Conservation (phyloP, 2,329 filamentous ascomycete genomes). For the Fusarium oxysporum region DNA sequence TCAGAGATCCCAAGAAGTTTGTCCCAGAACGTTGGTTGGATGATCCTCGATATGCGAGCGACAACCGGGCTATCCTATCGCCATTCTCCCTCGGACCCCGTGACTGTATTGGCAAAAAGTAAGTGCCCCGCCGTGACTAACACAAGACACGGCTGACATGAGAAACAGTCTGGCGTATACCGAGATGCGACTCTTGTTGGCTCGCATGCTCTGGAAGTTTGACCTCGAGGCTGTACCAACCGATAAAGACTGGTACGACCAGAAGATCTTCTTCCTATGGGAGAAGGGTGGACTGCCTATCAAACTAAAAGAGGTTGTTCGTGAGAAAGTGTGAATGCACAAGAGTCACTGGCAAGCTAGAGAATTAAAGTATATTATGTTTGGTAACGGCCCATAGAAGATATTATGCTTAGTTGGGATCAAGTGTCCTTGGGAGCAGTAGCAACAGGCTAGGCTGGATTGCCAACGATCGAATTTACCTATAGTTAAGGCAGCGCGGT, state of each 20-base stretch:
- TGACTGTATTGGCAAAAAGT: constrained; percentile 21
- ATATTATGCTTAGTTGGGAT: accelerated
- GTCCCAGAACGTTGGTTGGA: constrained; percentile 8
- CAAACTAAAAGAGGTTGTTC: neutral
- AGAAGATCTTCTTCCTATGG: neutral
- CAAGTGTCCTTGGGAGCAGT: neutral
- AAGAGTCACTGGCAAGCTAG: neutral
- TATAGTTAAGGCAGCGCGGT: neutral
- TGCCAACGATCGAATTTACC: accelerated
- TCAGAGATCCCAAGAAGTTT: neutral
- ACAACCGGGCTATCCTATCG: neutral
- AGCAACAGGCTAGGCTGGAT: accelerated
- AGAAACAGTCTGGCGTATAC: neutral
- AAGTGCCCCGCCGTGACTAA: accelerated
- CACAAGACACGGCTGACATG: accelerated
- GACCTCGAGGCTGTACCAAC: neutral
- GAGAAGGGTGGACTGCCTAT: neutral
- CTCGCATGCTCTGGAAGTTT: constrained; percentile 16
- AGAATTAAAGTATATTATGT: accelerated
- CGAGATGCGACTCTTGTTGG: constrained; percentile 11
- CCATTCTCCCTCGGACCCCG: constrained; percentile 5
- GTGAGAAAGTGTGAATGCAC: neutral
- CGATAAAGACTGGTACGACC: neutral
- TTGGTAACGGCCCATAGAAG: neutral
- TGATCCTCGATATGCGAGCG: neutral